Conservation (phyloP, 2,329 filamentous ascomycete species). For the Colletotrichum australisinense region DNA sequence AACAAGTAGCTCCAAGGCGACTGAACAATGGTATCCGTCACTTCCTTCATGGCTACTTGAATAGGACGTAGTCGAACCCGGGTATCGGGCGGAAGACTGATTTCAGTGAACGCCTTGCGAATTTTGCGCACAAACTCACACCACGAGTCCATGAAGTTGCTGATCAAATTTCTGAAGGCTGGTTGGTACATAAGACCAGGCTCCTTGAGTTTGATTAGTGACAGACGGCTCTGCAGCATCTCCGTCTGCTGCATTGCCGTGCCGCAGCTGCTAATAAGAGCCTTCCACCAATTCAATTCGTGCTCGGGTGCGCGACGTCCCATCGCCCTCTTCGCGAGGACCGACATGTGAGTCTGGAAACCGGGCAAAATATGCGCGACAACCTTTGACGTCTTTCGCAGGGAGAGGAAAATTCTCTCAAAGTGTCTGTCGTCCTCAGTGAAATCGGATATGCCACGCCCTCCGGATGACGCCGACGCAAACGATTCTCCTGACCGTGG, state of each 20-base stretch:
- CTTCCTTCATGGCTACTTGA: constrained; percentile 86
- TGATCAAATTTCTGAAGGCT: constrained; percentile 77
- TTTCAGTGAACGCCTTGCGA: constrained; percentile 63
- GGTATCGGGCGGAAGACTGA: constrained; percentile 73
- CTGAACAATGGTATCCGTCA: constrained; percentile 74
- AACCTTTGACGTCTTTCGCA: constrained; percentile 79
- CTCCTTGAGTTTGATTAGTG: constrained; percentile 86
- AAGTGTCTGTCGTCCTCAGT: constrained; percentile 84
- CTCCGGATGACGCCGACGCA: constrained; percentile 62
- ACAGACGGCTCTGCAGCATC: constrained; percentile 77
- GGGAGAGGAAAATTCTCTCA: constrained; percentile 82
- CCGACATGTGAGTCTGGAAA: constrained; percentile 74
- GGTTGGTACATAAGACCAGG: constrained; percentile 76
- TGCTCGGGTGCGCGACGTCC: constrained; percentile 69
- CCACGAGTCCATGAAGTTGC: constrained; percentile 78
- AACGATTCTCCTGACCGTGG: constrained; percentile 88
- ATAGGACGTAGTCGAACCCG: constrained; percentile 81
- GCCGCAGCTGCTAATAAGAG: constrained; percentile 77
- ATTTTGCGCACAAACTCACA: constrained; percentile 72
- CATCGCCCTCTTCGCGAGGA: constrained; percentile 72
- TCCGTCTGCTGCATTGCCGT: constrained; percentile 79
- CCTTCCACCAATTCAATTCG: constrained; percentile 74
- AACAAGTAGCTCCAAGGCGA: constrained; percentile 67
- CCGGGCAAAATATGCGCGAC: constrained; percentile 78
- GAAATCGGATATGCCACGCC: constrained; percentile 69